Base-by-base conservation (phyloP, 768 basidiomycete species). In the Aureoboletus auriporus region DNA sequence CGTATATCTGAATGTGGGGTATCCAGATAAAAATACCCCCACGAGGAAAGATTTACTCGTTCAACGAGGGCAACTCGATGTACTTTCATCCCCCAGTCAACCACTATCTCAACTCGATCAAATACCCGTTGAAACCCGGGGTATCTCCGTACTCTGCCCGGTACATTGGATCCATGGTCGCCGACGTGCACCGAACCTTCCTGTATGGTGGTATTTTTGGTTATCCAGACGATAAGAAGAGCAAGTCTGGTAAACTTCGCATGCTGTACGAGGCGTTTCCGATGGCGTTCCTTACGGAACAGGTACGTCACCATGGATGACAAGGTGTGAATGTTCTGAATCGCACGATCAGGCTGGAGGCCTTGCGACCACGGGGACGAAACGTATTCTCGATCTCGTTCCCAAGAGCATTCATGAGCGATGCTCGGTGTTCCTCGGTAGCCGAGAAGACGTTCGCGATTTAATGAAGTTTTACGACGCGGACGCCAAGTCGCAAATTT, bases 161-260 rank as follows among this genome's bases (percentile, higher is more conserved):
- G 52, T 85, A 99, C 71, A 96, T 98, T 65, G 96, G 96, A 26
- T 94, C 92, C 52, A 99, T 99, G 96, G 96, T 98, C 31, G 94
- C 95, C 44, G 95, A 99, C 69, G 95, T 97, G 23, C 93, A 96
- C 70, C 79, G 95, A 58, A 99, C 95, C 6, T 72, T 99, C 29
- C 75, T 99, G 4, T 99, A 99, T 63, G 96, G 96, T 20, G 96
- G 96, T 37, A 98, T 99, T 61, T 99, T 99, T 60, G 95, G 93
- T 8, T 99, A 99, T 68, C 96, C 96, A 8, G 84, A 85, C 62
- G 96, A 99, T 72, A 96, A 91, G 80, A 98, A 98, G 80, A 89
- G 82, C 71, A 96, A 95, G 77, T 85, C 71, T 48, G 95, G 96
- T 40, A 99, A 99, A 72, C 76, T 99, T 59, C 79, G 96, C 62